phyloP scores from a whole-genome alignment of 371 early-diverging fungal genomes.

The Mucor circinelloides region DNA sequence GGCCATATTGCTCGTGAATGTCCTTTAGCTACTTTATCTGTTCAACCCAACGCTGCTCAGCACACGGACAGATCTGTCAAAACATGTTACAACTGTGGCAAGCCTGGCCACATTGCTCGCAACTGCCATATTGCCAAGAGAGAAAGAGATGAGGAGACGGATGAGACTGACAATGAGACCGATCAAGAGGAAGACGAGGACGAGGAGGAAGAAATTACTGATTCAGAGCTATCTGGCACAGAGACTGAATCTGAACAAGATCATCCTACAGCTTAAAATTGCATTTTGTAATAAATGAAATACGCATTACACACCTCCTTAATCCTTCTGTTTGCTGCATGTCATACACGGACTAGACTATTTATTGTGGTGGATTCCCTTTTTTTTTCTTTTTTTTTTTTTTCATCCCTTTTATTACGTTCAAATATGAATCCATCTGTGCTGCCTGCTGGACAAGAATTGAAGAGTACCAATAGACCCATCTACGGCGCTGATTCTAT shows the following conservation, averaged over 20 bases:
- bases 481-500: slow-evolving; percentile 32
- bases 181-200: slow-evolving; percentile 1
- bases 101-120: slow-evolving; percentile 60
- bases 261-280: not conserved
- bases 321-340: not conserved
- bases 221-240: not conserved
- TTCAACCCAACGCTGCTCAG: not conserved
- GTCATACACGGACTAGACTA: not conserved
- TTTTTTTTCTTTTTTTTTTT: not conserved
- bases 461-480: slow-evolving; percentile 31
- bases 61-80: slow-evolving; percentile 15
- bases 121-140: slow-evolving; percentile 44
- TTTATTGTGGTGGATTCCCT: not conserved
- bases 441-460: slow-evolving; percentile 25
- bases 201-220: slow-evolving; percentile 12
- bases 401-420: not conserved
- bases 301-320: not conserved
- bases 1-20: slow-evolving; percentile 66
- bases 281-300: not conserved
- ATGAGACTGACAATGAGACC: slow-evolving; percentile 5
- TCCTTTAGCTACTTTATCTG: slow-evolving; percentile 5
- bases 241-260: slow-evolving; percentile 6
- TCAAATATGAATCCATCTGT: not conserved
- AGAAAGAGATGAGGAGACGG: slow-evolving; percentile 25
- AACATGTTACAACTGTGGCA: slow-evolving; percentile 61